Conservation (phyloP, 148 eudicot genomes). For the Persicaria maculosa region DNA sequence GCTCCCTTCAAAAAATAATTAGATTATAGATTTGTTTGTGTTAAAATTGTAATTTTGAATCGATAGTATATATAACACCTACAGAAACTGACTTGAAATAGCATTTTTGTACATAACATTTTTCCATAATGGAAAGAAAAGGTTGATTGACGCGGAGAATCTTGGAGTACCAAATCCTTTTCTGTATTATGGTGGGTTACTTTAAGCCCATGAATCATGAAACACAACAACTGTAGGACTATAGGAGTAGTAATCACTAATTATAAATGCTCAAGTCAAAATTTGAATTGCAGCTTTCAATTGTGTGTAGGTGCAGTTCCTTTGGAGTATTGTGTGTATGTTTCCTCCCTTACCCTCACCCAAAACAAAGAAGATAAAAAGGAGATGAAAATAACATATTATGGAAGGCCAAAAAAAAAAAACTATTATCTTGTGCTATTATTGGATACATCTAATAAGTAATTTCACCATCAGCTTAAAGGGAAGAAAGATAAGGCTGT, state of each 20-base stretch:
- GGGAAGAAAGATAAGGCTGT: neutral
- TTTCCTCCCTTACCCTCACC: neutral
- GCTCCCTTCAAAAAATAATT: no score
- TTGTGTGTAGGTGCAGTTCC: neutral
- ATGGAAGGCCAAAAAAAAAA: neutral
- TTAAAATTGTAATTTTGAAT: no score
- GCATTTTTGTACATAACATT: no score
- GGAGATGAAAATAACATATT: neutral
- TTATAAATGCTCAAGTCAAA: constrained; percentile 1
- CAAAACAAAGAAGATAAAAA: constrained; percentile 3
- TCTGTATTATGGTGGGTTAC: neutral
- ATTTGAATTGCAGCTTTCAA: constrained; percentile 3
- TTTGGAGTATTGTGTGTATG: neutral
- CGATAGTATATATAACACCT: no score
- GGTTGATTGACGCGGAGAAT: neutral
- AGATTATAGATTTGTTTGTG: no score
- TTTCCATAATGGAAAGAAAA: neutral
- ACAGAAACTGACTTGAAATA: no score
- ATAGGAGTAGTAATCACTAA: neutral
- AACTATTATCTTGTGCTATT: neutral
- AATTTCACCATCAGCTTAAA: constrained; percentile 1
- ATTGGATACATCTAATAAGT: neutral
- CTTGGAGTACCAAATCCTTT: neutral
- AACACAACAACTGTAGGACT: neutral
- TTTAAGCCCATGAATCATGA: constrained; percentile 2